Conservation (phyloP, 2,329 filamentous ascomycete genomes). For the Coniochaeta prunicola region DNA sequence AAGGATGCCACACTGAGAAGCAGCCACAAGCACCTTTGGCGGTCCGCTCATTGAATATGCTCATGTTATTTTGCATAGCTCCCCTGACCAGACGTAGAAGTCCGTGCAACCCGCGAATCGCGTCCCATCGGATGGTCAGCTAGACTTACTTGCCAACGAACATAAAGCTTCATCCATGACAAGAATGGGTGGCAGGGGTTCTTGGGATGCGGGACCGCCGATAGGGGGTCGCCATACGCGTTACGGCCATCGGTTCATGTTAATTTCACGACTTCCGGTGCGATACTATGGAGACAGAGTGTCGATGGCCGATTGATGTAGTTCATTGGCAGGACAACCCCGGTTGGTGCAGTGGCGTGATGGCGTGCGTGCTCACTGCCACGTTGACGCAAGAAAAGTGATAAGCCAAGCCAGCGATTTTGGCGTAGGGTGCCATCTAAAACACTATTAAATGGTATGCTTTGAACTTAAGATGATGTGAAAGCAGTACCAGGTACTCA, state of each 20-base stretch:
- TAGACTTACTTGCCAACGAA: neutral
- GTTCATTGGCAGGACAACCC: neutral
- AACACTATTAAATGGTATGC: neutral
- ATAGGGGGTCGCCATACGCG: neutral
- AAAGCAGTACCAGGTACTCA: neutral
- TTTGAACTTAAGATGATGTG: neutral
- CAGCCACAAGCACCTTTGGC: too few species aligned
- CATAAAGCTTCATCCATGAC: neutral
- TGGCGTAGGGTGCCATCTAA: neutral
- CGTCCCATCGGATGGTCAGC: too few species aligned
- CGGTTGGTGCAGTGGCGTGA: neutral
- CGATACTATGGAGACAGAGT: neutral
- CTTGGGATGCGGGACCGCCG: neutral
- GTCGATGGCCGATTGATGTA: neutral
- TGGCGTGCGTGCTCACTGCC: neutral
- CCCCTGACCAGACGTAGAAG: too few species aligned
- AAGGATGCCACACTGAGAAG: neutral
- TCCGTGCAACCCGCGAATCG: too few species aligned
- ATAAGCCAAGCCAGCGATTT: neutral
- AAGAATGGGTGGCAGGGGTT: neutral
- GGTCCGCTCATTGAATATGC: too few species aligned
- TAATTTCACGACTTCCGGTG: neutral
- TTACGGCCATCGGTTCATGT: neutral
- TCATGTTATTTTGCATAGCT: too few species aligned
- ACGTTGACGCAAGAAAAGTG: neutral